Conservation (phyloP, 1,284 basidiomycete genomes). For the Meripilus lineatus region DNA sequence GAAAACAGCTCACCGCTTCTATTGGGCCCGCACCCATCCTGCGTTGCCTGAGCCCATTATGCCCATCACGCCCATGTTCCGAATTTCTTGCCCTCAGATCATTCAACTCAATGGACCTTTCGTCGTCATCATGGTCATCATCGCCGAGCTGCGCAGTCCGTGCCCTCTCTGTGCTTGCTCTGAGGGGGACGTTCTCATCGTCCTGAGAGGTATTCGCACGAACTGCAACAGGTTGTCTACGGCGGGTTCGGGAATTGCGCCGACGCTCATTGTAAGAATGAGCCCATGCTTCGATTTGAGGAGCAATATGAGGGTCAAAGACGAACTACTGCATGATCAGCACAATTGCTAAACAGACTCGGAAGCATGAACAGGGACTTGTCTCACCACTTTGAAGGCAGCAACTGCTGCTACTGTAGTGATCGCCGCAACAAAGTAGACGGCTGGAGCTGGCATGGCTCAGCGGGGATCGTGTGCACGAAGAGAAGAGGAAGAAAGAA, state of each 20-base stretch:
- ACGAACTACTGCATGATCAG: slow-evolving; percentile 37
- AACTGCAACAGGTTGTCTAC: slow-evolving; percentile 17
- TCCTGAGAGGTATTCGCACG: slow-evolving; percentile 11
- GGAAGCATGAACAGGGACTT: slow-evolving; percentile 6
- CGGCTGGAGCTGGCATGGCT: slow-evolving; percentile 29
- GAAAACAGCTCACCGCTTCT: too few species aligned
- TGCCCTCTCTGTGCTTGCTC: slow-evolving; percentile 9
- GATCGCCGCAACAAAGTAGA: slow-evolving; percentile 25
- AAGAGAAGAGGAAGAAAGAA: slow-evolving; percentile 1
- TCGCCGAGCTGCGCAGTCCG: slow-evolving; percentile 8
- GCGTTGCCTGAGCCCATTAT: too few species aligned
- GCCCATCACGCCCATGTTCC: too few species aligned
- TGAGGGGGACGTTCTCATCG: slow-evolving; percentile 16
- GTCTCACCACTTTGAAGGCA: slow-evolving; percentile 31
- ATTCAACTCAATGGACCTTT: slow-evolving; percentile 40
- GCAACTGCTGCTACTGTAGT: slow-evolving; percentile 23
- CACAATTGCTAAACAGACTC: neutral
- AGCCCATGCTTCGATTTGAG: slow-evolving; percentile 47
- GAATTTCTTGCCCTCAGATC: too few species aligned
- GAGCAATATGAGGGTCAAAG: slow-evolving; percentile 61
- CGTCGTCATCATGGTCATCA: slow-evolving; percentile 14
- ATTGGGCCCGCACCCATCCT: too few species aligned
- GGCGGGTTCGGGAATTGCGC: slow-evolving; percentile 22
- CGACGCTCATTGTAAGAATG: slow-evolving; percentile 40
- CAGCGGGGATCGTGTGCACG: slow-evolving; percentile 3